Evolutionary conservation across 208 protist species (phyloP).

Genomic region (Leishmania braziliensis): DNA sequence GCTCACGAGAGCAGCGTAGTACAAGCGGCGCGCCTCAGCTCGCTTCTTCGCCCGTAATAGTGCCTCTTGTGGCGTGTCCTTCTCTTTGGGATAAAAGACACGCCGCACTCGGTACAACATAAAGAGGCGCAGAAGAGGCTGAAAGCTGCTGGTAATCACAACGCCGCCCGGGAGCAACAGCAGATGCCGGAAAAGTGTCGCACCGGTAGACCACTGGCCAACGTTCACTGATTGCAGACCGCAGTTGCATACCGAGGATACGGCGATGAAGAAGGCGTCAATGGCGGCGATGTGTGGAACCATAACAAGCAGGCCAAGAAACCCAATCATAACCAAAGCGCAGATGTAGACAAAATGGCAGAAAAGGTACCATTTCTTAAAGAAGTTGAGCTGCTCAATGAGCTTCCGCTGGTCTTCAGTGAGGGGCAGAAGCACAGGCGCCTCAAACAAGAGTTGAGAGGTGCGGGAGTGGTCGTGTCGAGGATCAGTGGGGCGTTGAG

Average conservation of each 20-base stretch:
- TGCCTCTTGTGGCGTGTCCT: slow-evolving; percentile 49
- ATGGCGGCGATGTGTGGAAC: slow-evolving; percentile 32
- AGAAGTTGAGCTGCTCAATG: slow-evolving; percentile 58
- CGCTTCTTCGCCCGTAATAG: slow-evolving; percentile 45
- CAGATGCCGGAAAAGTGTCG: slow-evolving; percentile 47
- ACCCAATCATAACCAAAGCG: slow-evolving; percentile 30
- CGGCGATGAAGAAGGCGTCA: slow-evolving; percentile 67
- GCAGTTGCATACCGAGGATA: slow-evolving; percentile 79
- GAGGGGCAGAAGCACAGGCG: slow-evolving; percentile 46
- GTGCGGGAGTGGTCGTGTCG: slow-evolving; percentile 29
- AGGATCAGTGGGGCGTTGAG: background rate
- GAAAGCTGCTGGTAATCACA: slow-evolving; percentile 71
- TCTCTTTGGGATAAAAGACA: slow-evolving; percentile 35
- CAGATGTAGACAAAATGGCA: slow-evolving; percentile 61
- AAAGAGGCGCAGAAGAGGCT: slow-evolving; percentile 66
- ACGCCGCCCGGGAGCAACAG: slow-evolving; percentile 70
- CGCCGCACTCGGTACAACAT: slow-evolving; percentile 52
- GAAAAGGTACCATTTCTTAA: slow-evolving; percentile 72
- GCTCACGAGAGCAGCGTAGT: slow-evolving; percentile 54
- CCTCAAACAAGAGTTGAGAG: slow-evolving; percentile 61
- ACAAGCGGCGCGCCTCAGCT: slow-evolving; percentile 44
- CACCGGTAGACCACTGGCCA: slow-evolving; percentile 35
- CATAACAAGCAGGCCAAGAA: slow-evolving; percentile 35
- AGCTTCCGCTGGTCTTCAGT: slow-evolving; percentile 37
- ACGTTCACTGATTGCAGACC: slow-evolving; percentile 72